Percentiles rank a stretch among this genome's conserved stretches.
These are phyloP conservation scores for Stagonosporopsis chrysanthemi DNA, from an alignment of 2,329 filamentous ascomycete species.

Conservation along the genomic window DNA sequence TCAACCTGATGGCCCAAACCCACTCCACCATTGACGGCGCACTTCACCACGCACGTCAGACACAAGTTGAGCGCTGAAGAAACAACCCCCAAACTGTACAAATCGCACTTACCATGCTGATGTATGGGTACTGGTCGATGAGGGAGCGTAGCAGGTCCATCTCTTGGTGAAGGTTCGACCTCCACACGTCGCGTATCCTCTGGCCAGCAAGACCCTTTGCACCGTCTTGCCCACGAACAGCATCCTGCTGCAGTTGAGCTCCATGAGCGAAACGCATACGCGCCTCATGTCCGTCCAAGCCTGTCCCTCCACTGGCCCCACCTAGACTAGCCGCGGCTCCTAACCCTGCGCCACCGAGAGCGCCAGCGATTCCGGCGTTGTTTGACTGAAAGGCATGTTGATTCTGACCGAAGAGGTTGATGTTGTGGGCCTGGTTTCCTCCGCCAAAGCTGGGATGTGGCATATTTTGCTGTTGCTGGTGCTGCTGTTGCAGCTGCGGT, in stretches of 20 bases:
- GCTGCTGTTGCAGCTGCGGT: slow-evolving; percentile 55
- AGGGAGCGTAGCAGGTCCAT: slow-evolving; percentile 84
- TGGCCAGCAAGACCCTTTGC: slow-evolving; percentile 67
- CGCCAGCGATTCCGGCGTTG: slow-evolving; percentile 61
- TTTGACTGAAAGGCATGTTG: slow-evolving; percentile 56
- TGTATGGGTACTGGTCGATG: slow-evolving; percentile 90
- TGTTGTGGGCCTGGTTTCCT: slow-evolving; percentile 65
- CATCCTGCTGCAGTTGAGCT: slow-evolving; percentile 61
- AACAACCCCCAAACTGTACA: slow-evolving; percentile 1
- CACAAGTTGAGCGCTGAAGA: slow-evolving; percentile 1
- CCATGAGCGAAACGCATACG: slow-evolving; percentile 87
- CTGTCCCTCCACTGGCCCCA: slow-evolving; percentile 63
- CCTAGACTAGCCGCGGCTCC: slow-evolving; percentile 64
- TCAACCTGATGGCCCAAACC: slow-evolving; percentile 7
- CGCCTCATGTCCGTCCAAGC: slow-evolving; percentile 84
- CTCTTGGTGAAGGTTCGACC: slow-evolving; percentile 87
- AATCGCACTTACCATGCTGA: slow-evolving; percentile 82
- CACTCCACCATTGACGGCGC: slow-evolving; percentile 14
- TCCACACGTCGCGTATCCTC: slow-evolving; percentile 96
- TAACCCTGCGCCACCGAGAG: slow-evolving; percentile 63
- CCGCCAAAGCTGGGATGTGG: slow-evolving; percentile 72
- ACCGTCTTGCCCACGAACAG: slow-evolving; percentile 62
- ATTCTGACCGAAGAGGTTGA: slow-evolving; percentile 60
- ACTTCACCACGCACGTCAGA: slow-evolving; percentile 25
- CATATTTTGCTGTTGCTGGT: slow-evolving; percentile 55